Evolutionary conservation across 2,329 filamentous ascomycete genomes (phyloP), one percentile per base, ranked within the genome.

Genomic region (Pseudocercospora vitis): DNA sequence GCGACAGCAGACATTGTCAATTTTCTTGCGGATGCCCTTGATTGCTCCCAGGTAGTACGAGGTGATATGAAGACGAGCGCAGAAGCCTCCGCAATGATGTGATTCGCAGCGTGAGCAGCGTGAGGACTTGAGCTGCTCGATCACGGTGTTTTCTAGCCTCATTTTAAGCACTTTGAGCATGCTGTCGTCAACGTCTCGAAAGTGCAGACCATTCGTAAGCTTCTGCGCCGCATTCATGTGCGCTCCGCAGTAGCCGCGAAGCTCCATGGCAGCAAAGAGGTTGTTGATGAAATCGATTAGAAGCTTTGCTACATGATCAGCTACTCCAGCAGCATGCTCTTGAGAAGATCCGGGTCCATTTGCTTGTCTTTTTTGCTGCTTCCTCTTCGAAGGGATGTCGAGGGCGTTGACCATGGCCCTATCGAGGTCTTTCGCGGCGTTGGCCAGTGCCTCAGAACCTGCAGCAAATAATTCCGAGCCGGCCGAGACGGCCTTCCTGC

Each of bases 261-360:
- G 39, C n/a, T 64, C 60, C 40, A 60, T 50, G 3, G 54, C 55
- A 16, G 57, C 35, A 28, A 62, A n/a, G 11, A 57, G 12, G 14
- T 57, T 56, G 48, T 58, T 48, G 8, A 39, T 14, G n/a, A 60
- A 45, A 9, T 63, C 61, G 19, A 62, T 45, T 7, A 62, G 18
- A 2, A 61, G 56, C 18, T 56, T 55, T 5, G 54, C 56, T 14
- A 55, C 44, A n/a, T 57, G 51, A 12, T 63, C 57, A 7, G 58
- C 55, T 16, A 62, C 33, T 47, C 26, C 8, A 18, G 39, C 21
- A 4, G 26, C 24, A 11, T 42, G 19, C 14, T 42, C 31, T 23
- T 24, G 16, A 31, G 42, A 31, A 9, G 42, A 35, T 7, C 42
- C 14, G 21, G 5, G 1, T 3, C 23, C 42, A 28, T 11, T 29